Evolutionary conservation across 2,329 filamentous ascomycete genomes (phyloP), one percentile per base, ranked within the genome.

Genomic region (Botrytis pseudocinerea): DNA sequence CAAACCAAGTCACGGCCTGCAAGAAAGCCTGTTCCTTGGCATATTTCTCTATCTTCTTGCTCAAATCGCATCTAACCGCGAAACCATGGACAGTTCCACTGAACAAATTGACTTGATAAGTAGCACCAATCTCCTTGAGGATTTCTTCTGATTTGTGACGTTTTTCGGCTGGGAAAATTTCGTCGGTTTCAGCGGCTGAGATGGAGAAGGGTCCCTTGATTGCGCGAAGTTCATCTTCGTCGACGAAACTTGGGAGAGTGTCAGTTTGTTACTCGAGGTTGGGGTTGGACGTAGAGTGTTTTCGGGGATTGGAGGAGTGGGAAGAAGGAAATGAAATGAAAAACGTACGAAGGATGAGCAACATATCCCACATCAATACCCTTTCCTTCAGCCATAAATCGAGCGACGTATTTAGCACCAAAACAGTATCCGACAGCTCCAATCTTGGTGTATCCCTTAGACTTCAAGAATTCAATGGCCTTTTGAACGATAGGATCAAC

Each of bases 1-100:
- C 87, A 77, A 97, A 94, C 93, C 93, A 97, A 70, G 85, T 81
- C 69, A 94, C 85, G 51, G 93, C 93, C 85, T 96, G 93, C 76
- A 86, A 79, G 80, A 96, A 96, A 8, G 93, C 93, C 83, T 92
- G 89, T 83, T 97, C 92, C 87, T 93, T 95, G 54, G 92, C 91
- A 78, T 87, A 95, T 81, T 87, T 89, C 79, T 88, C 82, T 63
- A 84, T 76, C 80, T 86, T 86, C 75, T 90, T 86, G 74, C 79
- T 86, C 46, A 87, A 74, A 80, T 96, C 92, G 63, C 78, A 73
- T 72, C 93, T 88, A 2, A 94, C 90, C 14, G 90, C 86, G 78
- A 96, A 97, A 0, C 93, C 93, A 81, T 97, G 93, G 72, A 83
- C 82, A 44, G 93, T 89, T 71, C 89, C 89, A 4, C 88, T 89